Evolutionary conservation across 75 land plant genomes (phyloP), one percentile per base, ranked within the genome.

Genomic region (Pinus tabuliformis): DNA sequence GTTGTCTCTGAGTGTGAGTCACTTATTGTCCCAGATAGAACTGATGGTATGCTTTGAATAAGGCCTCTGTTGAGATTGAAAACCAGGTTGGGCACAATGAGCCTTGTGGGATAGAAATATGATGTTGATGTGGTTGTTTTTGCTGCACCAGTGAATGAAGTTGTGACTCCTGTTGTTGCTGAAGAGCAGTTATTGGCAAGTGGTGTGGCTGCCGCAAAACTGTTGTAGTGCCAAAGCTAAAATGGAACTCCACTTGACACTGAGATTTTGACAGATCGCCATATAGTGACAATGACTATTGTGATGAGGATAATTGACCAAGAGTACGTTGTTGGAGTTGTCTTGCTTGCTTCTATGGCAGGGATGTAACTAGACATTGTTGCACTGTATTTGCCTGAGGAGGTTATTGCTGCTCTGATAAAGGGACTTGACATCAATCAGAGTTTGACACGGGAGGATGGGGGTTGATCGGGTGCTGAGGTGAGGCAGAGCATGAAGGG

Each of bases 11-110:
- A 73, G 26, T 26, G 74, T 82, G 87, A 75, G 77, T 79, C 65
- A 85, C 45, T 52, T 84, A 83, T 22, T 87, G 92, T 81, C 89
- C 80, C 77, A 77, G 15, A 70, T 90, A 92, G 58, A 86, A 45
- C 81, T 92, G 94, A 65, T 92, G 92, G 90, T n/a, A 26, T 85
- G 87, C 76, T 92, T 95, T 33, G 77, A 66, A 58, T 82, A 83
- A 7, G 72, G 77, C 15, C 18, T 49, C 39, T 74, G 77, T 79
- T 75, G 79, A 49, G 79, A 26, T 26, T 33, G 37, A 75, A 42
- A 42, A 39, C 45, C 12, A 36, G 54, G 21, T 13, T 68, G 88
- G 77, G 56, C 84, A 74, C 52, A 82, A 57, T 80, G 87, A 30
- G 83, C 64, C 68, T 86, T 80, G 86, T 3, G 84, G 65, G 37